Conservation (phyloP, 129 eudicot genomes). For the Tagetes patula region DNA sequence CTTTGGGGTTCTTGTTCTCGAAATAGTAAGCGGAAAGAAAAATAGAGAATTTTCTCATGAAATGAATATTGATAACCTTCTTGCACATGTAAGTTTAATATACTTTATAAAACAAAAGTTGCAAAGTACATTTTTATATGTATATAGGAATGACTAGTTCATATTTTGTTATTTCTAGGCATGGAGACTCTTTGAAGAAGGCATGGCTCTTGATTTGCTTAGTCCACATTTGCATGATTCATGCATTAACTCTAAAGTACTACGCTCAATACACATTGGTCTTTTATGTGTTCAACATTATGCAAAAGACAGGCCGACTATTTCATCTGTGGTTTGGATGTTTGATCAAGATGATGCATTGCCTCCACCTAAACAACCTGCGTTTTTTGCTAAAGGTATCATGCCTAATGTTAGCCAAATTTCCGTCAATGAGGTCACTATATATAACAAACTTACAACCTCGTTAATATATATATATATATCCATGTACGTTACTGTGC, state of each 20-base stretch:
- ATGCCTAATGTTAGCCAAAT: not conserved
- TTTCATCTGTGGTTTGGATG: constrained; percentile 31
- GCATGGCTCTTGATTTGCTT: constrained; percentile 15
- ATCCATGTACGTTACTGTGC: too few relatives aligned
- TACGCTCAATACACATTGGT: too few relatives aligned
- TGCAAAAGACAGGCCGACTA: constrained; percentile 29
- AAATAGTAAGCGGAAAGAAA: too few relatives aligned
- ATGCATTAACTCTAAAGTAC: constrained; percentile 7
- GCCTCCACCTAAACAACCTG: constrained; percentile 21
- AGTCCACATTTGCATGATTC: constrained; percentile 12
- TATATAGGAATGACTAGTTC: not conserved
- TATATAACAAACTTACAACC: constrained; percentile 14
- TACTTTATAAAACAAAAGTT: not conserved
- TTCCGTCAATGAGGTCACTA: constrained; percentile 1
- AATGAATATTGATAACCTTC: not conserved
- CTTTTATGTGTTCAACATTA: too few relatives aligned
- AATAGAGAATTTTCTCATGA: constrained; percentile 19
- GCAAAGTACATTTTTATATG: not conserved
- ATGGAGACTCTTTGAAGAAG: constrained; percentile 30
- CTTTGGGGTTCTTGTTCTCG: too few relatives aligned
- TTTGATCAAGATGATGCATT: constrained; percentile 14
- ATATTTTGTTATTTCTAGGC: not conserved
- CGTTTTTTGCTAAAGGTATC: constrained; percentile 11
- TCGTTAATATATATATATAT: constrained; percentile 3
- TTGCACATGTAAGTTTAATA: not conserved